Evolutionary conservation across 495 filamentous ascomycete species (phyloP).

Genomic region (Neurospora sp.): DNA sequence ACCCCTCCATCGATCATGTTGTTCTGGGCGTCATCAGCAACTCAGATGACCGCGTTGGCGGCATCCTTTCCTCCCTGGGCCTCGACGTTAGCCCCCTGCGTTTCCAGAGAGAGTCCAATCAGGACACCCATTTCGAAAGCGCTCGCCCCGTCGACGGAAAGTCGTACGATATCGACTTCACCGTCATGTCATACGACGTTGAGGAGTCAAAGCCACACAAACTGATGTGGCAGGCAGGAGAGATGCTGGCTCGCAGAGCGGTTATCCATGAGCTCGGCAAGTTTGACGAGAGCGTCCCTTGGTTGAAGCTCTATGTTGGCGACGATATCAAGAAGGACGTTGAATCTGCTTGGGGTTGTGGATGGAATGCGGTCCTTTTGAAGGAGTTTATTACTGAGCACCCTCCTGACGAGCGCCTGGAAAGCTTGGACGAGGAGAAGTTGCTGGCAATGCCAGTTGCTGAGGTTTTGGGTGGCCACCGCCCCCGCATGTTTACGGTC

Average conservation of each 20-base stretch:
- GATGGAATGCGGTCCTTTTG: constrained; percentile 52
- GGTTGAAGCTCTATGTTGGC: constrained; percentile 54
- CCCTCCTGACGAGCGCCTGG: not conserved
- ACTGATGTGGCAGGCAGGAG: constrained; percentile 55
- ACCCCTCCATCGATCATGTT: constrained; percentile 21
- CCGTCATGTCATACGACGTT: constrained; percentile 64
- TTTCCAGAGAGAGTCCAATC: not conserved
- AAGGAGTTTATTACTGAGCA: constrained; percentile 8
- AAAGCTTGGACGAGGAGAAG: not conserved
- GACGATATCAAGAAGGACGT: constrained; percentile 59
- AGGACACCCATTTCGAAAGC: not conserved
- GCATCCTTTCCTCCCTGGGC: constrained; percentile 51
- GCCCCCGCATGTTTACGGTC: not conserved
- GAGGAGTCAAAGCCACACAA: constrained; percentile 57
- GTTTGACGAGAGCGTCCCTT: constrained; percentile 14
- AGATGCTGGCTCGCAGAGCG: constrained; percentile 24
- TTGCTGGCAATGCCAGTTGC: not conserved
- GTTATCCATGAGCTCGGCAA: not conserved
- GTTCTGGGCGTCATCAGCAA: constrained; percentile 65
- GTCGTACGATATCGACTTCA: constrained; percentile 49
- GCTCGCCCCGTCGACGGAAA: not conserved
- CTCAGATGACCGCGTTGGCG: constrained; percentile 61
- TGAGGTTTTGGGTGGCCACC: not conserved
- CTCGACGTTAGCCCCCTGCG: constrained; percentile 39
- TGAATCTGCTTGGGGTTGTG: constrained; percentile 46